These are phyloP conservation scores for Xylariaceae sp. DNA, from an alignment of 2,329 filamentous ascomycete genomes.

Conservation along the genomic window DNA sequence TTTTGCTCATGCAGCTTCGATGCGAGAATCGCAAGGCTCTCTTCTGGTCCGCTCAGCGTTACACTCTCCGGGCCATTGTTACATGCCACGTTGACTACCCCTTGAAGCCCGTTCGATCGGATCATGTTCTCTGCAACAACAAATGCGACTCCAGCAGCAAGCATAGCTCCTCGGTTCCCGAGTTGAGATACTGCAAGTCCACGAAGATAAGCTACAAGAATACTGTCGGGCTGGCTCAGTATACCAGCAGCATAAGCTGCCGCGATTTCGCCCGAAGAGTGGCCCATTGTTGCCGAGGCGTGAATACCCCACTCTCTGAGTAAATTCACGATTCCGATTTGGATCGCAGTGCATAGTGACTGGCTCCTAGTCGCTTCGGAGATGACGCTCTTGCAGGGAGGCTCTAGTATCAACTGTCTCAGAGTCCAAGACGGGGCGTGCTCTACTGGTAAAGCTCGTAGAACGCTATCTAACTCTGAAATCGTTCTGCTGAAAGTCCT, in stretches of 20 bases:
- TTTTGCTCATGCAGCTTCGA: background rate
- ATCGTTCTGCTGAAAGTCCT: too few species aligned
- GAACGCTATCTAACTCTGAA: too few species aligned
- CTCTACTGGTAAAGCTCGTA: too few species aligned
- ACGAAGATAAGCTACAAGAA: constrained; percentile 32
- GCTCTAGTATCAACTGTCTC: constrained; percentile 13
- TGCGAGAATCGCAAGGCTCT: background rate
- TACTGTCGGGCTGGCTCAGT: constrained; percentile 26
- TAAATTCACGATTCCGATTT: constrained; percentile 31
- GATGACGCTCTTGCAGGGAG: constrained; percentile 2
- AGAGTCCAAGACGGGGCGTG: constrained; percentile 27
- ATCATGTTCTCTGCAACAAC: background rate
- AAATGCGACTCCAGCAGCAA: constrained; percentile 24
- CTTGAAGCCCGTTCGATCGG: background rate
- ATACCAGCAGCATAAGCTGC: constrained; percentile 50
- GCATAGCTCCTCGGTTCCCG: constrained; percentile 30
- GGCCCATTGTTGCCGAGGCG: constrained; percentile 27
- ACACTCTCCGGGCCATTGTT: constrained; percentile 31
- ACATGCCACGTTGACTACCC: too few species aligned
- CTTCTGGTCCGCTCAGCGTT: constrained; percentile 18
- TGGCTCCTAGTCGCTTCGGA: constrained; percentile 23
- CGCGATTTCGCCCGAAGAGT: constrained; percentile 49
- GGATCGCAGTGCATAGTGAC: constrained; percentile 35
- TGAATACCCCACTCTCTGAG: constrained; percentile 23
- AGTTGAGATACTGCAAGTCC: constrained; percentile 20